Evolutionary conservation across 352 stramenopile genomes (phyloP).

Genomic region (Phytophthora syringae): DNA sequence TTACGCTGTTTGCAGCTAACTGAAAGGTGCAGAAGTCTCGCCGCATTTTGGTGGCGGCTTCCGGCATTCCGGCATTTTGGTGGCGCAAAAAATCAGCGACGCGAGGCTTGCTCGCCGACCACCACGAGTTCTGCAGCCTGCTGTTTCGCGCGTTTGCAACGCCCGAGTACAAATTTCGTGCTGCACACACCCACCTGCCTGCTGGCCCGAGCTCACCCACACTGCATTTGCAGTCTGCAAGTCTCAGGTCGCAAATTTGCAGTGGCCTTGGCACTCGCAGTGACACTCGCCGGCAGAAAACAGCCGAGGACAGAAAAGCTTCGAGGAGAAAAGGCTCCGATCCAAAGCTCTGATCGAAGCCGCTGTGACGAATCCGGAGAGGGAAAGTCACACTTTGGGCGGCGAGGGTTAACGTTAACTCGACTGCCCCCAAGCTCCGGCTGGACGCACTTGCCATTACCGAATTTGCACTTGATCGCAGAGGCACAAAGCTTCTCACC

Average conservation of each 20-base stretch:
- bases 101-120: background rate
- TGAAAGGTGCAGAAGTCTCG: constrained; percentile 30
- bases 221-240: constrained; percentile 5
- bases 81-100: constrained; percentile 19
- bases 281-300: constrained; percentile 38
- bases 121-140: background rate
- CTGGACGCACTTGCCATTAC: constrained; percentile 31
- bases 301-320: constrained; percentile 35
- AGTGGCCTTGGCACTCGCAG: background rate
- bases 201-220: constrained; percentile 28
- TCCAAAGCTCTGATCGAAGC: constrained; percentile 41
- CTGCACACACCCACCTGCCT: constrained; percentile 31
- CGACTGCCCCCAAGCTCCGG: constrained; percentile 14
- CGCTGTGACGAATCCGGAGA: constrained; percentile 42
- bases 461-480: constrained; percentile 36
- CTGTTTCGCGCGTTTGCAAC: constrained; percentile 30
- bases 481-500: background rate
- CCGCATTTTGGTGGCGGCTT: constrained; percentile 8
- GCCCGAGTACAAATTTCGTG: constrained; percentile 31
- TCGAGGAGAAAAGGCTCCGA: constrained; percentile 29
- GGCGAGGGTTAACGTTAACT: constrained; percentile 35
- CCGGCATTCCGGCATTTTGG: constrained; percentile 8
- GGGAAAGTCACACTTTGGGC: constrained; percentile 40
- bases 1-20: constrained; percentile 15
- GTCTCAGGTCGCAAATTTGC: background rate